Base-by-base conservation (phyloP, 805 yeast genomes). In the Yamadazyma takamatsuzukensis region DNA sequence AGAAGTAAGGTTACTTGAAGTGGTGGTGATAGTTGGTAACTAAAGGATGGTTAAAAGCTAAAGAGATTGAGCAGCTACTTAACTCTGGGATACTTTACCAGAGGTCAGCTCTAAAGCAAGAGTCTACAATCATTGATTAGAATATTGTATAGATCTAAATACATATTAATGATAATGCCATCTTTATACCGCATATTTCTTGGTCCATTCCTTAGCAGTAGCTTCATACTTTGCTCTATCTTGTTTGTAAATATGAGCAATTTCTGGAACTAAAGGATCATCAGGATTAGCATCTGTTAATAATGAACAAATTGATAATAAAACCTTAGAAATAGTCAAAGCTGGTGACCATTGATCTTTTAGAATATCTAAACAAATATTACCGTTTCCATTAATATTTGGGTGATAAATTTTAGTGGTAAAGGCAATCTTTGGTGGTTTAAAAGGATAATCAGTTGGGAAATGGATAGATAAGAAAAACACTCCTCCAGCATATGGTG, bases 331-430 rank as follows among this genome's bases (percentile, higher is more conserved):
- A 48, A 93, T 86, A 32, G 97, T 93, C 56, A 93, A 74, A 22
- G 97, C 97, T 16, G 98, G 98, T 16, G 97, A 89, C 98, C 98
- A 93, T 62, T 90, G 95, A 57, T 93, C 97, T 63, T 90, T 89
- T 60, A 93, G 76, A 58, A 93, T 90, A 65, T 93, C 98, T 47
- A 90, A 74, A 74, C 98, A 90, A 54, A 90, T 90, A 63, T 88
- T 83, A 60, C 98, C 98, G 56, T 85, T 86, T 34, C 90, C 79
- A 68, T 90, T 89, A 70, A 90, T 90, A 68, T 90, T 90, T 52
- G 97, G 97, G 61, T 90, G 98, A 65, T 90, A 90, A 60, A 90
- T 89, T 68, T 89, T 85, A 30, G 98, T 90, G 48, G 94, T 87
- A 74, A 90, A 90, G 39, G 70, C 68, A 45, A 68, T 65, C 64